Percentiles rank a stretch among this genome's conserved stretches.
Evolutionary conservation across 208 protist genomes (phyloP).

Genomic region (Leptomonas pyrrhocoris): DNA sequence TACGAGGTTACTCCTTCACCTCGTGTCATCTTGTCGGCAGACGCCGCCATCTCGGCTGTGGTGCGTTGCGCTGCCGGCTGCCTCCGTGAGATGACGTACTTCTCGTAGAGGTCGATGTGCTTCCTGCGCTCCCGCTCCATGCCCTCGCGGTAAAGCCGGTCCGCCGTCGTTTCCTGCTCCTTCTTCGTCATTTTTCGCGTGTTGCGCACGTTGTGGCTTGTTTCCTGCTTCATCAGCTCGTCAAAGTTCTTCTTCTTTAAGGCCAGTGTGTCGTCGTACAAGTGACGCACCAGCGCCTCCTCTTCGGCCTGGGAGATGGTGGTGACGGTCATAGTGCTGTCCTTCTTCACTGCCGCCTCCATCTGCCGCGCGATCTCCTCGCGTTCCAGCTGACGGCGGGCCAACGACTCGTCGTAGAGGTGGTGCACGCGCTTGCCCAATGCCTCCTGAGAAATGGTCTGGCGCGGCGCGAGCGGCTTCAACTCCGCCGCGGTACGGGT

Average conservation of each 20-base stretch:
- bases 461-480: conserved; percentile 45
- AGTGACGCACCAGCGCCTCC: conserved; percentile 54
- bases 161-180: conserved; percentile 46
- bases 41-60: conserved; percentile 37
- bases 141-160: conserved; percentile 71
- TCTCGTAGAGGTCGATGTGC: conserved; percentile 78
- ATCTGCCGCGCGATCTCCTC: conserved; percentile 53
- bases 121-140: conserved; percentile 80
- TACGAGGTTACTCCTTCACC: conserved; percentile 56
- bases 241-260: conserved; percentile 57
- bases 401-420: conserved; percentile 86
- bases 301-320: conserved; percentile 43
- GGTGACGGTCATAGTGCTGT: conserved; percentile 35
- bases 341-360: conserved; percentile 54
- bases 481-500: conserved; percentile 35
- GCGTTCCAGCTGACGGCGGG: conserved; percentile 41
- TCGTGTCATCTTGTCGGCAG: conserved; percentile 63
- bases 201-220: conserved; percentile 21
- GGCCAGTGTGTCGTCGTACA: conserved; percentile 78
- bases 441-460: conserved; percentile 54
- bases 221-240: conserved; percentile 49
- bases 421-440: conserved; percentile 68
- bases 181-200: conserved; percentile 43
- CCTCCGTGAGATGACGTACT: conserved; percentile 62
- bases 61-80: conserved; percentile 34